Conservation (phyloP, 2,329 filamentous ascomycete species). For the Neopestalotiopsis sp. region DNA sequence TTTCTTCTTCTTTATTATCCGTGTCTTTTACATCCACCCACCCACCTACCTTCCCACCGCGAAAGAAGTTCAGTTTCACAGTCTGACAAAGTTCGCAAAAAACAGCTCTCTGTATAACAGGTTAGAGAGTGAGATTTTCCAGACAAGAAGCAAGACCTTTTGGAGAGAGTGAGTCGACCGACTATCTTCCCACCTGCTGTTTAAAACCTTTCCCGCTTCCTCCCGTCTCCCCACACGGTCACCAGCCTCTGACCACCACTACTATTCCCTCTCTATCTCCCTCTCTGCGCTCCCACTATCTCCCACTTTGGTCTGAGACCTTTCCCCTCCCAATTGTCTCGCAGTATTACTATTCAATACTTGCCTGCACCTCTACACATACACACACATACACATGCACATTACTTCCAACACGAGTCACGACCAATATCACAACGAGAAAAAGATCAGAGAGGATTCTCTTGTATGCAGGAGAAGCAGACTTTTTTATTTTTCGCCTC, state of each 20-base stretch:
- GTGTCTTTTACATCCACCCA: neutral
- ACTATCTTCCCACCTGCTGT: constrained; percentile 19
- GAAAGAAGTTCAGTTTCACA: constrained; percentile 16
- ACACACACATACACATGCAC: neutral
- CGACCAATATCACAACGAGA: constrained; percentile 3
- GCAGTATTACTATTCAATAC: constrained; percentile 8
- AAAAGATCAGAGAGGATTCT: neutral
- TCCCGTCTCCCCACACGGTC: constrained; percentile 18
- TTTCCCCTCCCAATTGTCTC: constrained; percentile 20
- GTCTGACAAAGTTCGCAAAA: constrained; percentile 8
- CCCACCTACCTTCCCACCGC: neutral
- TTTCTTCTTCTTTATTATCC: neutral
- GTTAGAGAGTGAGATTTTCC: constrained; percentile 15
- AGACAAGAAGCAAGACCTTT: constrained; percentile 17
- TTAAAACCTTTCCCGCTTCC: constrained; percentile 19
- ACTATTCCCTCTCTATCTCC: neutral
- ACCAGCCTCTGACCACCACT: constrained; percentile 20
- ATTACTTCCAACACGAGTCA: constrained; percentile 14
- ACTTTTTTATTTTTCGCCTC: neutral
- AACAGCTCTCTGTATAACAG: constrained; percentile 20
- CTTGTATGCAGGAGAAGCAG: neutral
- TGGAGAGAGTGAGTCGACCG: constrained; percentile 18
- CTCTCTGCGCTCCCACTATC: neutral
- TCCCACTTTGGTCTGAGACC: constrained; percentile 13
- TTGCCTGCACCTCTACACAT: too few relatives aligned